phyloP scores from a whole-genome alignment of 106 monocot genomes.

The Dioscorea zingiberensis region DNA sequence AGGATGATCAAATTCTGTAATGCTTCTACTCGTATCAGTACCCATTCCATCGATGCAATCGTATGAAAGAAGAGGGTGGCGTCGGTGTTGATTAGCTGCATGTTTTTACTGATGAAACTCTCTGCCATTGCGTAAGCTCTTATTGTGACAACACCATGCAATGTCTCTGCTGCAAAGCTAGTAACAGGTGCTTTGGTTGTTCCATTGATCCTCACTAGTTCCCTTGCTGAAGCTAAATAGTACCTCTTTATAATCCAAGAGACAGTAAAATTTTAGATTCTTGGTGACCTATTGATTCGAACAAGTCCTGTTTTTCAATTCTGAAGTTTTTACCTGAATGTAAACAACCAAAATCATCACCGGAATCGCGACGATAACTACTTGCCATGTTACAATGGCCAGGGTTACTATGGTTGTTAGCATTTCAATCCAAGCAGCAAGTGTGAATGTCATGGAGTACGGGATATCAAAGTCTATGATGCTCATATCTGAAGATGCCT shows the following conservation, averaged over 20 bases:
- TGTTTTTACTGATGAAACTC: slow-evolving; percentile 47
- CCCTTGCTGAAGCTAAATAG: slow-evolving; percentile 74
- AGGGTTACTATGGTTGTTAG: slow-evolving; percentile 34
- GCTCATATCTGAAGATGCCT: slow-evolving; percentile 85
- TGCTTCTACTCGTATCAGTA: slow-evolving; percentile 62
- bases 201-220: slow-evolving; percentile 85
- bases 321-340: slow-evolving; percentile 47
- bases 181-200: slow-evolving; percentile 85
- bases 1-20: slow-evolving; percentile 62
- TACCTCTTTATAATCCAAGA: slow-evolving; percentile 42
- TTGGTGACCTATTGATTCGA: neutral
- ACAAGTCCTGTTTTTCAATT: too few relatives aligned
- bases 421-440: slow-evolving; percentile 39
- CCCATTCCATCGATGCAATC: slow-evolving; percentile 70
- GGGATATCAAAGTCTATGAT: slow-evolving; percentile 76
- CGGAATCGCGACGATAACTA: slow-evolving; percentile 58
- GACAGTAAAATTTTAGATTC: neutral
- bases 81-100: slow-evolving; percentile 64
- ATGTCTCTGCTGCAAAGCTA: slow-evolving; percentile 68
- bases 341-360: slow-evolving; percentile 23
- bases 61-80: slow-evolving; percentile 74
- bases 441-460: slow-evolving; percentile 40
- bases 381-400: slow-evolving; percentile 76
- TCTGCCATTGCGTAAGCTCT: slow-evolving; percentile 47
- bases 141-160: slow-evolving; percentile 63